phyloP scores from a whole-genome alignment of 495 filamentous ascomycete genomes.

The Eremomyces bilateralis region DNA sequence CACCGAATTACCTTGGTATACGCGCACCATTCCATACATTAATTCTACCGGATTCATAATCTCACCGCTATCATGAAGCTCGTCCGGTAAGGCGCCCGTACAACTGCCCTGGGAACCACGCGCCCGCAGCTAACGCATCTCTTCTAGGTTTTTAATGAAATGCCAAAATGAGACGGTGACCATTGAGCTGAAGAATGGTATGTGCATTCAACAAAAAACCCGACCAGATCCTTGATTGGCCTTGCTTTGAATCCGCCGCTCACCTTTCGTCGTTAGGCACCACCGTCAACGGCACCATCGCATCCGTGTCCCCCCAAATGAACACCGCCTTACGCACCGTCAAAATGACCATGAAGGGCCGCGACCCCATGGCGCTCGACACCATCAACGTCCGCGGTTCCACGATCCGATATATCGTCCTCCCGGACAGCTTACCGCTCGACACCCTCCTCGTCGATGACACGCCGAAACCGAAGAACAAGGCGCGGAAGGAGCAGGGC shows the following conservation, averaged over 20 bases:
- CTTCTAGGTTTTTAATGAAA: slow-evolving; percentile 86
- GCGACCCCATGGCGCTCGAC: slow-evolving; percentile 69
- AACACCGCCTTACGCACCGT: slow-evolving; percentile 84
- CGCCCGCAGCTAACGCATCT: slow-evolving; percentile 19
- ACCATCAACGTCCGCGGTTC: slow-evolving; percentile 92
- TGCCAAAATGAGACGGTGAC: slow-evolving; percentile 94
- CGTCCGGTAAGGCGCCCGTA: slow-evolving; percentile 51
- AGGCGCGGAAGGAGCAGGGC: slow-evolving; percentile 75
- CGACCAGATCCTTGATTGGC: background rate
- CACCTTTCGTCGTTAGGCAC: slow-evolving; percentile 36
- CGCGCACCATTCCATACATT: too few species aligned
- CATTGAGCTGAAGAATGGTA: slow-evolving; percentile 94
- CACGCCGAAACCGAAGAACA: slow-evolving; percentile 95
- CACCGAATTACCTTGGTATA: too few species aligned
- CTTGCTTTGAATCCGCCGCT: background rate
- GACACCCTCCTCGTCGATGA: slow-evolving; percentile 92
- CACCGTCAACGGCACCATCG: slow-evolving; percentile 87
- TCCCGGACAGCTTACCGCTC: slow-evolving; percentile 82
- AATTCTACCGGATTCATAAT: too few species aligned
- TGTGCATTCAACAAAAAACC: slow-evolving; percentile 4
- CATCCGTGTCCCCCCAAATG: slow-evolving; percentile 88
- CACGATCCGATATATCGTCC: slow-evolving; percentile 81
- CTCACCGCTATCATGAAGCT: slow-evolving; percentile 76
- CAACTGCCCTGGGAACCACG: slow-evolving; percentile 16
- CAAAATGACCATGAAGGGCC: slow-evolving; percentile 77